A percentile compares a stretch with the other conserved stretches of the same genome.
Evolutionary conservation across 345 rosid species (phyloP).

Genomic region (Syzygium jambos): DNA sequence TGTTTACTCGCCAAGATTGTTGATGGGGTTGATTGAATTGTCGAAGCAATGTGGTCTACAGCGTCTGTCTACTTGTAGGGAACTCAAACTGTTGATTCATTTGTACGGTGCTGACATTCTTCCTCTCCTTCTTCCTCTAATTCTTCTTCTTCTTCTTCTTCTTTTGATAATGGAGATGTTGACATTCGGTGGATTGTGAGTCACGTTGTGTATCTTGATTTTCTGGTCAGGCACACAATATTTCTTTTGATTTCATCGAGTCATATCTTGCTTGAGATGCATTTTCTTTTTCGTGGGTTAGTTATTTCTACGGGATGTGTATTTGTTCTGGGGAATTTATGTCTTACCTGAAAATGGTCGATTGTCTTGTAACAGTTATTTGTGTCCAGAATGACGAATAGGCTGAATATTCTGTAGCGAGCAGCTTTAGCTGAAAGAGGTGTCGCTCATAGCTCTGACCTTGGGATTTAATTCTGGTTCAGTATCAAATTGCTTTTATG

Average conservation of each 20-base stretch:
- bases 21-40: slow-evolving; percentile 1
- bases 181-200: slow-evolving; percentile 11
- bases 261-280: slow-evolving; percentile 1
- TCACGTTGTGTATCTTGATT: slow-evolving; percentile 13
- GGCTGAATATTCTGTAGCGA: background rate
- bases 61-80: background rate
- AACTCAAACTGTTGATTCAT: background rate
- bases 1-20: background rate
- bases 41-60: background rate
- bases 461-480: background rate
- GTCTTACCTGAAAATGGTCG: background rate
- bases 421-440: background rate
- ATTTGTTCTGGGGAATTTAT: background rate
- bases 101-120: background rate
- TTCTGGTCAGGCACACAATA: slow-evolving; percentile 2
- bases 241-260: background rate
- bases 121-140: background rate
- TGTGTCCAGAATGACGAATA: background rate
- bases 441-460: background rate
- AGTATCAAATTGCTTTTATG: slow-evolving; percentile 43
- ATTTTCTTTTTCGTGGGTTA: background rate
- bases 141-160: background rate
- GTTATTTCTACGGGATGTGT: background rate
- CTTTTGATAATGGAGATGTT: background rate
- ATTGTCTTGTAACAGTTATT: background rate